These are phyloP conservation scores for Rhodotorula sp. DNA, from an alignment of 1,284 basidiomycete species.

Conservation along the genomic window DNA sequence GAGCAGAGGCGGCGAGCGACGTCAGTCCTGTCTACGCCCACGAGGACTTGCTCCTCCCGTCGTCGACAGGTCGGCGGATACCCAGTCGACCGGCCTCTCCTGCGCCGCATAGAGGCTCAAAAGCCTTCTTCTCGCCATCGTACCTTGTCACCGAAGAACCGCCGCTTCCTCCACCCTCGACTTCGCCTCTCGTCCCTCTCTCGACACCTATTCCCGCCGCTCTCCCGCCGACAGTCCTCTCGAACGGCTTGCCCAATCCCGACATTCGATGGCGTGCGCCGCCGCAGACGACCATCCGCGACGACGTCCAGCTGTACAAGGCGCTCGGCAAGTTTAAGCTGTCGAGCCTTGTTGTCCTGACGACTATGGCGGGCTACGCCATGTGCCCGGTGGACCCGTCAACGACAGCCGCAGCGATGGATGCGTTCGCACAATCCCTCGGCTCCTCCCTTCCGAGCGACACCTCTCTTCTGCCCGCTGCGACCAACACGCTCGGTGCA, in stretches of 20 bases:
- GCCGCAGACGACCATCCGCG: constrained; percentile 23
- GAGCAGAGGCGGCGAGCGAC: too few species aligned
- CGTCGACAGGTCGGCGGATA: constrained; percentile 9
- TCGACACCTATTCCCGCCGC: constrained; percentile 24
- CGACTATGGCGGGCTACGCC: constrained; percentile 89
- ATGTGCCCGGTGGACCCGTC: constrained; percentile 76
- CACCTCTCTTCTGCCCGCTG: not conserved
- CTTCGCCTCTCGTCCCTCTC: constrained; percentile 37
- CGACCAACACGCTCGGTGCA: constrained; percentile 3
- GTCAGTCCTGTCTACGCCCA: constrained; percentile 31
- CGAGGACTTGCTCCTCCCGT: constrained; percentile 35
- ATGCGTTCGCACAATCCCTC: constrained; percentile 48
- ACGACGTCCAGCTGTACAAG: constrained; percentile 57
- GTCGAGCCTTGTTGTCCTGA: constrained; percentile 82
- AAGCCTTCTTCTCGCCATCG: constrained; percentile 29
- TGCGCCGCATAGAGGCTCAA: not conserved
- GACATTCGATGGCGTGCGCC: constrained; percentile 35
- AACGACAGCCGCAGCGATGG: constrained; percentile 56
- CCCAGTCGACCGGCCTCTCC: too few species aligned
- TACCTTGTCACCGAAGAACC: constrained; percentile 24
- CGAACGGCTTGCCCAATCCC: constrained; percentile 38
- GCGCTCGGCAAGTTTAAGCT: constrained; percentile 85
- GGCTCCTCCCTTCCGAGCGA: constrained; percentile 15
- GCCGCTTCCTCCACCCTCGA: constrained; percentile 32
- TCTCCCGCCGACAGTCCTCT: constrained; percentile 30